phyloP scores from a whole-genome alignment of 257 asterid genomes.

The Pogostemon cablin region DNA sequence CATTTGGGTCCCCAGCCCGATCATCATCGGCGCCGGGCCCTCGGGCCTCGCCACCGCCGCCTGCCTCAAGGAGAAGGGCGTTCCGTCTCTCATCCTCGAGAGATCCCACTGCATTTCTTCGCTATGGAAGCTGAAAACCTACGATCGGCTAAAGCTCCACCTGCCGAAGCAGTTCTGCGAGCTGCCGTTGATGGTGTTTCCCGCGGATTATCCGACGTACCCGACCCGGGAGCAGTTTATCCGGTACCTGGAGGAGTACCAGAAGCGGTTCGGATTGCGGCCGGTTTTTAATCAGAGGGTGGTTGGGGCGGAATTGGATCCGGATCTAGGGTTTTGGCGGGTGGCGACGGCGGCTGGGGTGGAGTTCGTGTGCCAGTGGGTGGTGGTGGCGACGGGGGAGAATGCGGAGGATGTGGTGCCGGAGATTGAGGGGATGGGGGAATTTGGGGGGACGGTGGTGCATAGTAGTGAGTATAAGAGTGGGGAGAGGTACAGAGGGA shows the following conservation, averaged over 20 bases:
- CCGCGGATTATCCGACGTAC: constrained; percentile 53
- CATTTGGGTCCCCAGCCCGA: constrained; percentile 51
- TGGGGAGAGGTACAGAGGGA: constrained; percentile 60
- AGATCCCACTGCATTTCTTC: constrained; percentile 75
- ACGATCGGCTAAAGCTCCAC: constrained; percentile 76
- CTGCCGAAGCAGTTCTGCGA: constrained; percentile 75
- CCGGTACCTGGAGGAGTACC: constrained; percentile 57
- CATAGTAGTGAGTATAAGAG: constrained; percentile 67
- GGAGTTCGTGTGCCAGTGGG: constrained; percentile 66
- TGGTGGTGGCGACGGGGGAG: constrained; percentile 92
- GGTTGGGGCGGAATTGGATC: constrained; percentile 48
- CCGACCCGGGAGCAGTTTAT: constrained; percentile 60
- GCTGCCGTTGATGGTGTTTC: constrained; percentile 69
- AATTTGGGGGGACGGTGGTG: constrained; percentile 51
- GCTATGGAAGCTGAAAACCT: constrained; percentile 73
- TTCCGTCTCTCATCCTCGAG: constrained; percentile 64
- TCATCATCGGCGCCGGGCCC: constrained; percentile 78
- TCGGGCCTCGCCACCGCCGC: constrained; percentile 77
- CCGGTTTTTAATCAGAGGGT: constrained; percentile 58
- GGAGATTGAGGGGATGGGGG: constrained; percentile 56
- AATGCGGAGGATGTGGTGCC: constrained; percentile 83
- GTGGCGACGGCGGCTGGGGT: constrained; percentile 41
- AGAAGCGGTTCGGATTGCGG: constrained; percentile 47
- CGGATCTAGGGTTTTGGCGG: constrained; percentile 49
- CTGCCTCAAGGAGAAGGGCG: constrained; percentile 53